phyloP scores from a whole-genome alignment of 2,329 filamentous ascomycete genomes.

The Tolypocladium nubicola region DNA sequence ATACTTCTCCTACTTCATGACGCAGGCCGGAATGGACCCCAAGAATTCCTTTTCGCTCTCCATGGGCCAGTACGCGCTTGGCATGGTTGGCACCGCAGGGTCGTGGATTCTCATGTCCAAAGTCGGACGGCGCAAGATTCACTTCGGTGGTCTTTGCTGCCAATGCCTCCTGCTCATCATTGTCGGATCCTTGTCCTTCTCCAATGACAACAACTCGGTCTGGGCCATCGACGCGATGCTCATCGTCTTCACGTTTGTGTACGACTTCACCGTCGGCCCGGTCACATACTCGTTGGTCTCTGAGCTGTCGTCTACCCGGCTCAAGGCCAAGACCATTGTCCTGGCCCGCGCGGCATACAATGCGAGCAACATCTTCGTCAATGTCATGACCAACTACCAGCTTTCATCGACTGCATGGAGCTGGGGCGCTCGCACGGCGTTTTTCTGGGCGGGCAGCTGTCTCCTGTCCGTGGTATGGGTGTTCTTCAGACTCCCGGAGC shows the following conservation, averaged over 20 bases:
- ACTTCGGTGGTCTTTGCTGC: conserved; percentile 32
- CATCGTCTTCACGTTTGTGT: conserved; percentile 41
- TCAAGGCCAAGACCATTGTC: conserved; percentile 44
- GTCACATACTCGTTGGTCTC: conserved; percentile 41
- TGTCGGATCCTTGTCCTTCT: conserved; percentile 28
- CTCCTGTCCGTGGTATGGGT: conserved; percentile 38
- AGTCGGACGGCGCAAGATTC: conserved; percentile 38
- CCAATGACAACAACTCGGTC: conserved; percentile 19
- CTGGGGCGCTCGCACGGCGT: conserved; percentile 36
- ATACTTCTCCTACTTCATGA: conserved; percentile 35
- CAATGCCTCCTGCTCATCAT: conserved; percentile 29
- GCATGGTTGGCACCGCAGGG: conserved; percentile 36
- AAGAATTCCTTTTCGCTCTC: conserved; percentile 33
- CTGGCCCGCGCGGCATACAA: conserved; percentile 33
- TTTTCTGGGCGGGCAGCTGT: conserved; percentile 37
- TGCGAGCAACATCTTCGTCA: conserved; percentile 38
- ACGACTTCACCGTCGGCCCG: conserved; percentile 44
- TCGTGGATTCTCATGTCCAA: conserved; percentile 40
- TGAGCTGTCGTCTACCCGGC: conserved; percentile 41
- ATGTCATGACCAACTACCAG: conserved; percentile 37
- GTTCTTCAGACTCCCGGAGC: conserved; percentile 40
- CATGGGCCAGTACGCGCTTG: conserved; percentile 38
- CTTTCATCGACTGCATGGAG: conserved; percentile 34
- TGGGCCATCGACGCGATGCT: conserved; percentile 36
- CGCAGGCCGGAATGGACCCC: conserved; percentile 33